A percentile compares a stretch with the other conserved stretches of the same genome.
phyloP scores from a whole-genome alignment of 768 basidiomycete species.

The Xerocomus brunneocitrinus region DNA sequence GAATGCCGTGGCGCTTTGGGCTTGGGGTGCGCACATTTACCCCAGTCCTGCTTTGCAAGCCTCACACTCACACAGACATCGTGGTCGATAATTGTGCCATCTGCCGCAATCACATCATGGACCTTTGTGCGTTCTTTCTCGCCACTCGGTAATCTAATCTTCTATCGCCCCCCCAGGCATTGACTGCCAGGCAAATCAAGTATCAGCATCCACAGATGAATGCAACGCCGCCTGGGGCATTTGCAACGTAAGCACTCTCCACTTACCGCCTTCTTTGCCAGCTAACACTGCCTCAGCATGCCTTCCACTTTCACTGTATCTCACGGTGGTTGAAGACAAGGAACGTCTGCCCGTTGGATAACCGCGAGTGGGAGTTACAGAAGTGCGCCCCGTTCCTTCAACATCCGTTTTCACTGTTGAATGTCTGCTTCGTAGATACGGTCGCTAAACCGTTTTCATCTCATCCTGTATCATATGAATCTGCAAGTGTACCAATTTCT shows the following conservation, averaged over 20 bases:
- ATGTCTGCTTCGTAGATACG: slow-evolving; percentile 31
- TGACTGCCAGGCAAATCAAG: slow-evolving; percentile 99
- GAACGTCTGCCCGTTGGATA: slow-evolving; percentile 92
- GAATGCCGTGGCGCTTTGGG: slow-evolving; percentile 98
- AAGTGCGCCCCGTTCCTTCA: slow-evolving; percentile 55
- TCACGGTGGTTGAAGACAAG: slow-evolving; percentile 98
- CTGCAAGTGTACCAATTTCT: slow-evolving; percentile 13
- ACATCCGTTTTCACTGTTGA: neutral
- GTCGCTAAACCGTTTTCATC: slow-evolving; percentile 30
- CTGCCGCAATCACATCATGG: slow-evolving; percentile 99
- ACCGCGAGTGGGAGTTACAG: slow-evolving; percentile 95
- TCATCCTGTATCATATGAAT: slow-evolving; percentile 19
- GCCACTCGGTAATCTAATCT: slow-evolving; percentile 1
- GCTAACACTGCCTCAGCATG: slow-evolving; percentile 56
- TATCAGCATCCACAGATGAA: slow-evolving; percentile 93
- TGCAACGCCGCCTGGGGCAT: slow-evolving; percentile 99
- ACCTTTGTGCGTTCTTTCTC: slow-evolving; percentile 70
- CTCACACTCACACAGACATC: slow-evolving; percentile 59
- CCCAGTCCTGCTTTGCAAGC: neutral
- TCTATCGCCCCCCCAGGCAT: slow-evolving; percentile 59
- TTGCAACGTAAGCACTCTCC: slow-evolving; percentile 66
- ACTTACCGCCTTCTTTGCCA: neutral
- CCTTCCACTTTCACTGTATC: slow-evolving; percentile 99
- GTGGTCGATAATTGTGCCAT: slow-evolving; percentile 99
- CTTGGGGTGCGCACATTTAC: slow-evolving; percentile 70